Evolutionary conservation across 768 basidiomycete genomes (phyloP).

Genomic region (Gelatoporia subvermispora): DNA sequence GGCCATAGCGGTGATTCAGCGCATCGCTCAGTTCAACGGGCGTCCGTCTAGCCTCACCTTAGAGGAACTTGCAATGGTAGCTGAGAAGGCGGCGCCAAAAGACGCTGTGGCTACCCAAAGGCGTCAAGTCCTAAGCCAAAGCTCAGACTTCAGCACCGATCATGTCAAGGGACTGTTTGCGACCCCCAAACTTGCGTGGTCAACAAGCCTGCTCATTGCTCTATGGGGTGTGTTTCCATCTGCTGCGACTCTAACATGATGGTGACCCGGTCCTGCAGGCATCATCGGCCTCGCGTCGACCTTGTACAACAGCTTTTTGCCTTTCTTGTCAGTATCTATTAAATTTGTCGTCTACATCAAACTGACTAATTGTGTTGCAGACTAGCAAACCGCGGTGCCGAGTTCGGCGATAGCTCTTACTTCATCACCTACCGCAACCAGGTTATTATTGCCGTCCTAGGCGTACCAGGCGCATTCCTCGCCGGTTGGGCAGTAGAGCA

Average conservation of each 20-base stretch:
- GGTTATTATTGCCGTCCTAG: conserved; percentile 63
- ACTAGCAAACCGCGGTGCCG: conserved; percentile 29
- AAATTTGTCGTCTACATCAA: too few species aligned
- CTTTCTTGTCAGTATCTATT: conserved; percentile 24
- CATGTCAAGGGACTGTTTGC: conserved; percentile 62
- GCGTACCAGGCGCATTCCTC: conserved; percentile 67
- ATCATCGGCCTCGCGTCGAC: conserved; percentile 32
- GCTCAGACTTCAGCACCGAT: conserved; percentile 31
- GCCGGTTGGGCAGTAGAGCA: conserved; percentile 70
- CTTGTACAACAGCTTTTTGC: conserved; percentile 34
- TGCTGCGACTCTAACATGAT: background rate
- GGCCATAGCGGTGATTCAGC: conserved; percentile 43
- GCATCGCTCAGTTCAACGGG: conserved; percentile 48
- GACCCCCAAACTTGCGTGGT: conserved; percentile 58
- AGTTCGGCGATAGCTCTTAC: conserved; percentile 31
- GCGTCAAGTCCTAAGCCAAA: conserved; percentile 32
- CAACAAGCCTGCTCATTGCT: conserved; percentile 53
- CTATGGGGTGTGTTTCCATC: conserved; percentile 34
- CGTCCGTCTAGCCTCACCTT: conserved; percentile 36
- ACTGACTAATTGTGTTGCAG: conserved; percentile 10
- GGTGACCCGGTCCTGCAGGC: conserved; percentile 11
- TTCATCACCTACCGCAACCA: conserved; percentile 38
- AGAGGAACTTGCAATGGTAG: conserved; percentile 38
- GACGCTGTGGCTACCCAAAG: conserved; percentile 3
- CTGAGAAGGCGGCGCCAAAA: conserved; percentile 15